phyloP scores from a whole-genome alignment of 2,329 filamentous ascomycete genomes.

The Tolypocladium album region DNA sequence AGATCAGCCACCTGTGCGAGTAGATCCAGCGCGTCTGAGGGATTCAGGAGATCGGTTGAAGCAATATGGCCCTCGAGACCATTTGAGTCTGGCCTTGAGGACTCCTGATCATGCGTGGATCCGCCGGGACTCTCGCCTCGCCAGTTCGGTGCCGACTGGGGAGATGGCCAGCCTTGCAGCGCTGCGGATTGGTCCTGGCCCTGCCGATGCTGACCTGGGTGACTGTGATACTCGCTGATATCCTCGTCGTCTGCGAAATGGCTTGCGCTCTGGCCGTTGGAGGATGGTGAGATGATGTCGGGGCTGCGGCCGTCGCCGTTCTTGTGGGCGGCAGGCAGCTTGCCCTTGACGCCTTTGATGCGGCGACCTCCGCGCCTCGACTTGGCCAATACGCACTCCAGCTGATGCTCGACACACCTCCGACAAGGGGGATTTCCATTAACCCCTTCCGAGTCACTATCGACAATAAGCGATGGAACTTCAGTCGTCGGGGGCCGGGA shows the following conservation, averaged over 20 bases:
- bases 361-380: conserved; percentile 27
- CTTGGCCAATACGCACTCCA: conserved; percentile 28
- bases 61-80: conserved; percentile 27
- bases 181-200: not conserved
- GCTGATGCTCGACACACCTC: conserved; percentile 24
- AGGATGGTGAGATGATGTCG: not conserved
- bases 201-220: not conserved
- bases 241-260: conserved; percentile 4
- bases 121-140: conserved; percentile 4
- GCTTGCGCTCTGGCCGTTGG: not conserved
- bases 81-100: conserved; percentile 6
- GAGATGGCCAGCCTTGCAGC: conserved; percentile 6
- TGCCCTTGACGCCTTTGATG: conserved; percentile 14
- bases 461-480: not conserved
- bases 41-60: conserved; percentile 27
- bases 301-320: not conserved
- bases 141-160: conserved; percentile 7
- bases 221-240: conserved; percentile 1
- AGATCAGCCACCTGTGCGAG: conserved; percentile 29
- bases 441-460: conserved; percentile 20
- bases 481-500: not conserved
- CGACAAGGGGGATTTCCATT: conserved; percentile 25
- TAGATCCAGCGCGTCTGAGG: conserved; percentile 29
- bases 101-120: conserved; percentile 4
- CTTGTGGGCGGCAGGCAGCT: conserved; percentile 1